Evolutionary conservation across 306 rosid genomes (phyloP), one percentile per base, ranked within the genome.

Genomic region (Lathyrus oleraceus): DNA sequence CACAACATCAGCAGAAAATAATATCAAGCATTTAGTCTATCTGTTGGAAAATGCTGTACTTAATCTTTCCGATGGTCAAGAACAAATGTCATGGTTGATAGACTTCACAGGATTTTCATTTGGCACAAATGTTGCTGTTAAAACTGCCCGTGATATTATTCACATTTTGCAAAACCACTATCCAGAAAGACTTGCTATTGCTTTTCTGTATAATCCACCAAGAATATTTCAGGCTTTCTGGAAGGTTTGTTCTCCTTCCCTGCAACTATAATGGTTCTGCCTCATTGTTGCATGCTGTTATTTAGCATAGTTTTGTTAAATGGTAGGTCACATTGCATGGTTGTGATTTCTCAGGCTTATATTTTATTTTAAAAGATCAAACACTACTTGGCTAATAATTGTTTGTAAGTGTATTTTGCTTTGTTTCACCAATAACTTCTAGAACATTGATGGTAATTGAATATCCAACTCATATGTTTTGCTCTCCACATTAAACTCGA

Each of bases 51-150:
- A 94, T 85, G 86, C 95, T 25, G 38, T 94, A 77, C 80, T 94
- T 6, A 91, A 88, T 83, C 97, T 94, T 67, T 80, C 78, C 1
- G 92, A 91, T 71, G 95, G 89, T 30, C 95, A 88, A 82, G 96
- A 80, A 70, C 96, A 94, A 60, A 94, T 88, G 99, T 78, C 96
- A 1, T 94, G 99, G 99, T 80, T 94, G 80, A 77, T 91, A 57
- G 99, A 94, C 79, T 94, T 81, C 82, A 83, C 86, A 1, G 99
- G 97, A 69, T 88, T 85, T 69, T 70, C 96, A 28, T 58, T 90
- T 65, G 70, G 57, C 71, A 78, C 91, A 65, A 87, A 36, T 15
- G 5, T 88, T 36, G 30, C 91, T 1, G 66, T 87, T 78, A 94
- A 88, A 84, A 83, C 89, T 40, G 80, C 95, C 60, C 83, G 89